Evolutionary conservation across 2,329 filamentous ascomycete genomes (phyloP).

Genomic region (Paracoccidioides lutzii): DNA sequence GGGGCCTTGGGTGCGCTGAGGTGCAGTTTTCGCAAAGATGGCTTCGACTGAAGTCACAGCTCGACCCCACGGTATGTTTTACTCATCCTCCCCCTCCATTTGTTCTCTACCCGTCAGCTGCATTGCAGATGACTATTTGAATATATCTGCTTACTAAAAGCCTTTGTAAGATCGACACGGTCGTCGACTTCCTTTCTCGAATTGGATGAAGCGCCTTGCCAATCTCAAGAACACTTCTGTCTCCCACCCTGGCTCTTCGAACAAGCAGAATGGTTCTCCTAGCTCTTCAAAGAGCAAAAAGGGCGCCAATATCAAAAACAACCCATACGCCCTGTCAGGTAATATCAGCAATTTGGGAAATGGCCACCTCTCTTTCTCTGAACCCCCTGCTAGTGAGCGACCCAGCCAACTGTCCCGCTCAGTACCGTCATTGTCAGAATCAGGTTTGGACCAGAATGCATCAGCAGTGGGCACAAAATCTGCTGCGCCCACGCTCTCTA

Average conservation of each 20-base stretch:
- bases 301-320: conserved; percentile 56
- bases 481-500: conserved; percentile 67
- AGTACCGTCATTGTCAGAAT: conserved; percentile 48
- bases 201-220: conserved; percentile 86
- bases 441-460: conserved; percentile 47
- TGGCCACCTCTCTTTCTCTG: conserved; percentile 36
- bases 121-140: conserved; percentile 3
- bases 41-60: conserved; percentile 28
- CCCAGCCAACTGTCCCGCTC: conserved; percentile 43
- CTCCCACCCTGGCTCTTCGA: conserved; percentile 32
- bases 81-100: not conserved
- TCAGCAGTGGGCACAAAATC: conserved; percentile 56
- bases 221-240: conserved; percentile 67
- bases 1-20: not conserved
- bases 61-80: conserved; percentile 31
- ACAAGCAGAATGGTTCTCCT: conserved; percentile 20
- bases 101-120: too few relatives aligned
- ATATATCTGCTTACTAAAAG: conserved; percentile 1
- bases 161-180: conserved; percentile 48
- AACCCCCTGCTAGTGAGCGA: conserved; percentile 41
- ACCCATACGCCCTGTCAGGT: conserved; percentile 81
- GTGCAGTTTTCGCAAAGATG: conserved; percentile 16
- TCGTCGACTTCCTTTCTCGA: conserved; percentile 75
- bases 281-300: conserved; percentile 41
- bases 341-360: conserved; percentile 35